Evolutionary conservation across 2,329 filamentous ascomycete genomes (phyloP), one percentile per base, ranked within the genome.

Genomic region (Lecanicillium sp.): DNA sequence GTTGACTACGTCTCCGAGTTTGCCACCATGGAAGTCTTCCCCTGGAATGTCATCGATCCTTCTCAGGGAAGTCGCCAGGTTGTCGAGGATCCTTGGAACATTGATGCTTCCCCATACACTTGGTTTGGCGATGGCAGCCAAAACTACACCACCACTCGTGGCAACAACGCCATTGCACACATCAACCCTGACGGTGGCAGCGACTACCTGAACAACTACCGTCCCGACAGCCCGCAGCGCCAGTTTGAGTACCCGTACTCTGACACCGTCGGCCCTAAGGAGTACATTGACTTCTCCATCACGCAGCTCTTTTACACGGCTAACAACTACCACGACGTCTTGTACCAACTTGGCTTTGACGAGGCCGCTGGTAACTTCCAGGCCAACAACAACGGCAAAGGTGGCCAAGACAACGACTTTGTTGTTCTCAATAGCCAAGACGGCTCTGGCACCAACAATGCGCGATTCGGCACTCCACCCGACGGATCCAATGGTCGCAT

Each of bases 351-450:
- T 1, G 75, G 75, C 5, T 79, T 79, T 54, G 71, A 60, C 27
- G 75, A 79, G 53, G 53, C 46, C 1, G 73, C 75, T 1, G 75
- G 75, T 5, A 80, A 80, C 56, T 80, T 79, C 53, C 66, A 79
- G 55, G 49, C 56, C 37, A 70, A 75, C 59, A 78, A 78, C 60
- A 65, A 71, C 43, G 68, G 65, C 32, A 53, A 60, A 29, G 74
- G 74, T 4, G 75, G 75, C 14, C 31, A 45, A 4, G 73, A 65
- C 11, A 59, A 58, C 36, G 75, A 79, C 46, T 64, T 63, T 32
- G 70, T 75, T 28, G 73, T 73, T 41, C 59, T 77, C 29, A 74
- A 75, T 44, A 56, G 72, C 0, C 75, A 80, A 47, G 75, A 79
- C 41, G 73, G 71, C 20, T 62, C 61, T 0, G 67, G 62, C 13